Percentiles rank a stretch among this genome's conserved stretches.
Evolutionary conservation across 768 basidiomycete species (phyloP).

Genomic region (Leucogyrophana mollusca): DNA sequence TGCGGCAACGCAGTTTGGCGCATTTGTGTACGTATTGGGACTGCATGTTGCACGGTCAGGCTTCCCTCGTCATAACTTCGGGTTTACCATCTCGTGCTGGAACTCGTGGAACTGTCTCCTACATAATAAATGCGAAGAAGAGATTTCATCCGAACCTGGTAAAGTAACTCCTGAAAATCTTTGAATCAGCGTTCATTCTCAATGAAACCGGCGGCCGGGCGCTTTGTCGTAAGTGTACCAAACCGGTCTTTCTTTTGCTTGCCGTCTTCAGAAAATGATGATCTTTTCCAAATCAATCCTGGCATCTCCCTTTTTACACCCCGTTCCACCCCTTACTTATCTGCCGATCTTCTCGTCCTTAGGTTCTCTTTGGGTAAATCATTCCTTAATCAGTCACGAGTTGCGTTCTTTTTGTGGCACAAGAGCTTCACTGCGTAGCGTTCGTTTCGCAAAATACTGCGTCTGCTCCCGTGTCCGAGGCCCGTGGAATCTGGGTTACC

Average conservation of each 20-base stretch:
- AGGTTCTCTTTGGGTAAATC: conserved; percentile 20
- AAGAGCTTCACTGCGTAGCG: no score
- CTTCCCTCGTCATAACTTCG: no score
- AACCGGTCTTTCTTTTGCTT: conserved; percentile 7
- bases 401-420: conserved; percentile 4
- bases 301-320: conserved; percentile 12
- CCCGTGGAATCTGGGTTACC: no score
- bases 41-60: no score
- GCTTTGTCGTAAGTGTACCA: conserved; percentile 13
- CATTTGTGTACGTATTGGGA: no score
- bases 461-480: no score
- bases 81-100: no score
- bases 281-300: conserved; percentile 24
- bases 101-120: no score
- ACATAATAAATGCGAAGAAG: no score
- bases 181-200: conserved; percentile 9
- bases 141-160: no score
- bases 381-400: conserved; percentile 7
- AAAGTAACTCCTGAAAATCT: conserved; percentile 14
- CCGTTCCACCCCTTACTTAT: conserved; percentile 25
- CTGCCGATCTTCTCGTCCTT: conserved; percentile 35
- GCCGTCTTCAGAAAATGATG: conserved; percentile 25
- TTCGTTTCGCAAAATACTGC: no score
- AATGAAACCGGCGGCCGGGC: conserved; percentile 16
- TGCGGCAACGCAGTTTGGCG: no score